Evolutionary conservation across 164 flowering plant species (phyloP).

Genomic region (Dillenia turbinata): DNA sequence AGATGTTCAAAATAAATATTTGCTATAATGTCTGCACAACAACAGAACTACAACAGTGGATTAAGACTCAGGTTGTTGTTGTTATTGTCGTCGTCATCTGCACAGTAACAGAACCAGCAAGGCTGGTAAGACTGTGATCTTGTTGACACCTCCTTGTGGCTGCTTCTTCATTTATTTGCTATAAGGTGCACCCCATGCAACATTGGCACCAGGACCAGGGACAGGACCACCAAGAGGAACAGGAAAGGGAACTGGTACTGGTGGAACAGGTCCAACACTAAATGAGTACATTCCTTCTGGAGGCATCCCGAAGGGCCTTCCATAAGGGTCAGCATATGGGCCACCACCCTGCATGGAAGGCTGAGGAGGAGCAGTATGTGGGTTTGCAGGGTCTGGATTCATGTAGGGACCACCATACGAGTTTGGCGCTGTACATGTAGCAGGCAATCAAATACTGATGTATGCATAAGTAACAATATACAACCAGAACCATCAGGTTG

Average conservation of each 20-base stretch:
- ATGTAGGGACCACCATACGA: conserved; percentile 27
- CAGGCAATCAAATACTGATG: not conserved
- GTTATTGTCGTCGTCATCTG: too few relatives aligned
- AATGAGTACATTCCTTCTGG: conserved; percentile 27
- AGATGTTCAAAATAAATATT: too few relatives aligned
- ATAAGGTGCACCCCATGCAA: conserved; percentile 21
- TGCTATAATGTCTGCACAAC: too few relatives aligned
- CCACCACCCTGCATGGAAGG: conserved; percentile 17
- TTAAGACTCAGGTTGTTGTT: too few relatives aligned
- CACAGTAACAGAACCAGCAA: not conserved
- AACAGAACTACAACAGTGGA: too few relatives aligned
- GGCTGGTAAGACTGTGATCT: not conserved
- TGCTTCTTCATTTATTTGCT: conserved; percentile 9
- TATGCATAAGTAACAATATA: not conserved
- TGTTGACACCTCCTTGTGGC: not conserved
- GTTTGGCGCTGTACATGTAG: conserved; percentile 24
- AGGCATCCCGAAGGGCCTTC: conserved; percentile 24
- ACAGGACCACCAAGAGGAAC: conserved; percentile 6
- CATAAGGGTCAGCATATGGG: conserved; percentile 30
- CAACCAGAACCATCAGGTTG: not conserved
- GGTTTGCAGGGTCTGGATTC: conserved; percentile 30
- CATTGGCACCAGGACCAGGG: not conserved
- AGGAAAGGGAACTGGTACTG: not conserved
- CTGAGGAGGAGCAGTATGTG: conserved; percentile 4
- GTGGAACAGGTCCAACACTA: conserved; percentile 6